Evolutionary conservation across 495 filamentous ascomycete genomes (phyloP).

Genomic region (Neurospora sp.): DNA sequence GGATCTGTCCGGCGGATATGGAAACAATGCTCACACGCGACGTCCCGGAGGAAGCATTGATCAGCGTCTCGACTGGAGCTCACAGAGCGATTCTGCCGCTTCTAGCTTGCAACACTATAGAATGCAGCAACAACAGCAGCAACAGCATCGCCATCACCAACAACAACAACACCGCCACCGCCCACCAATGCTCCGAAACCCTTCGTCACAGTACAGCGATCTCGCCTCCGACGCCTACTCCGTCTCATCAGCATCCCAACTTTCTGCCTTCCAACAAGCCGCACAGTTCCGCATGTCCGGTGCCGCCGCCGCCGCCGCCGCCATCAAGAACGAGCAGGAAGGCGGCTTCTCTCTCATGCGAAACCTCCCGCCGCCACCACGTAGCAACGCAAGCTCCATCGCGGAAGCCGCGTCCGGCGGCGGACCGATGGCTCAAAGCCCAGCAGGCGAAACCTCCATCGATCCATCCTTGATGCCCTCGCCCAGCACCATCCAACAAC

Average conservation of each 20-base stretch:
- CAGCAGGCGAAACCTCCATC: constrained; percentile 19
- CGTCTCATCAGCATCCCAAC: constrained; percentile 6
- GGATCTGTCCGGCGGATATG: neutral
- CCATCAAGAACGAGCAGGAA: constrained; percentile 29
- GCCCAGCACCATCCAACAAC: constrained; percentile 16
- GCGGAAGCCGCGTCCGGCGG: neutral
- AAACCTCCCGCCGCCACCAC: constrained; percentile 20
- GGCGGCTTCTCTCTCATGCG: constrained; percentile 25
- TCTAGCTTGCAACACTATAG: constrained; percentile 1
- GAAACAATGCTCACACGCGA: constrained; percentile 1
- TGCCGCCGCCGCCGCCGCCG: neutral
- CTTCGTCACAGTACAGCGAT: constrained; percentile 1
- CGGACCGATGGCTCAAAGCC: neutral
- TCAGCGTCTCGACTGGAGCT: constrained; percentile 23
- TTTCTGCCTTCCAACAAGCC: constrained; percentile 10
- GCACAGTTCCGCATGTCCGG: constrained; percentile 18
- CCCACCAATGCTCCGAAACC: neutral
- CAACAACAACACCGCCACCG: neutral
- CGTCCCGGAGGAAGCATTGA: constrained; percentile 9
- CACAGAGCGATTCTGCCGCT: constrained; percentile 10
- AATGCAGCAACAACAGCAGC: constrained; percentile 1
- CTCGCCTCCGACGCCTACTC: constrained; percentile 16
- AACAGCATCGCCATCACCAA: constrained; percentile 2
- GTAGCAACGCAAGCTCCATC: constrained; percentile 24
- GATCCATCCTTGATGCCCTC: constrained; percentile 37